Conservation (phyloP, 352 stramenopile genomes). For the Phytophthora foliorum region DNA sequence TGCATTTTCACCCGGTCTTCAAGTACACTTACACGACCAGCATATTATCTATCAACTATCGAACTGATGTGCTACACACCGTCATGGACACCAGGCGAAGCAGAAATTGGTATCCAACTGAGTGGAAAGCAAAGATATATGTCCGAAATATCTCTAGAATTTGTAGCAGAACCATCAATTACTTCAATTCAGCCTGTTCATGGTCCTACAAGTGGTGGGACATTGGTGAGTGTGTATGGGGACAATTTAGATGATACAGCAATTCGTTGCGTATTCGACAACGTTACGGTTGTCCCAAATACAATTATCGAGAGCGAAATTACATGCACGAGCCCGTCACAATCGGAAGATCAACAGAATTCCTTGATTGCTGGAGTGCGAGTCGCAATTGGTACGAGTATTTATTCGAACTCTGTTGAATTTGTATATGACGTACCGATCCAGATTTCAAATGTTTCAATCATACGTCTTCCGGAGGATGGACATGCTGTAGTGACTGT, state of each 20-base stretch:
- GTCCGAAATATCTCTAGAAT: constrained; percentile 22
- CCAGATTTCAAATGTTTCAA: constrained; percentile 32
- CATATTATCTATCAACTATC: constrained; percentile 32
- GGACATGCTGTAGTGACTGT: constrained; percentile 33
- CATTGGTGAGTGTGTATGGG: constrained; percentile 35
- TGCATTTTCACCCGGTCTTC: constrained; percentile 45
- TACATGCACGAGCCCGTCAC: constrained; percentile 33
- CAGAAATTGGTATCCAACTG: constrained; percentile 37
- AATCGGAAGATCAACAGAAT: background rate
- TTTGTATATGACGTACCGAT: constrained; percentile 40
- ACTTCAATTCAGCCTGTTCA: constrained; percentile 33
- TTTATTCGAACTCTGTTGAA: constrained; percentile 40
- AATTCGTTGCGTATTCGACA: constrained; percentile 40
- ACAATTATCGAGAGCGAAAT: constrained; percentile 27
- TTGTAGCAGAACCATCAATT: constrained; percentile 38
- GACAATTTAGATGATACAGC: constrained; percentile 21
- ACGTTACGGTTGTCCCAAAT: constrained; percentile 21
- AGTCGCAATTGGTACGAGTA: constrained; percentile 20
- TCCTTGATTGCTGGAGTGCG: constrained; percentile 9
- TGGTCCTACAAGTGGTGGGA: constrained; percentile 36
- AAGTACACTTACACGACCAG: constrained; percentile 26
- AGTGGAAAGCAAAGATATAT: constrained; percentile 32
- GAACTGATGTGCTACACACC: constrained; percentile 41
- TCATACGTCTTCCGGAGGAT: constrained; percentile 23
- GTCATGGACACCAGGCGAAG: constrained; percentile 36